Percentiles rank a stretch among this genome's conserved stretches.
Evolutionary conservation across 768 basidiomycete species (phyloP).

Genomic region (Rhizopogon salebrosus): DNA sequence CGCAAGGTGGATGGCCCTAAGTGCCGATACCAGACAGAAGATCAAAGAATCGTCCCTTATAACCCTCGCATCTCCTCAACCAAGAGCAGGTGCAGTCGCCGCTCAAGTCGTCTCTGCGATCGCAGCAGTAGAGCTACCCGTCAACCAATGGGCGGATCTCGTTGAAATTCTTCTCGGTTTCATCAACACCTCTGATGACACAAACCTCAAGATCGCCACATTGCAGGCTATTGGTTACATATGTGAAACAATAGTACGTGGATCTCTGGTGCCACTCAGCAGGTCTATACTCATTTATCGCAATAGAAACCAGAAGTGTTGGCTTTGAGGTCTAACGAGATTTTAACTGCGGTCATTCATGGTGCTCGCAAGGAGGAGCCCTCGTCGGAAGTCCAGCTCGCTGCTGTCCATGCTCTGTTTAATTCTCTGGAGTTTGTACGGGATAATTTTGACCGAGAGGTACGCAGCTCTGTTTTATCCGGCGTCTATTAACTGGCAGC

Average conservation of each 20-base stretch:
- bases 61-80: slow-evolving; percentile 68
- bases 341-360: slow-evolving; percentile 96
- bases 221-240: slow-evolving; percentile 95
- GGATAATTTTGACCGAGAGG: slow-evolving; percentile 97
- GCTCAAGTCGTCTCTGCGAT: slow-evolving; percentile 94
- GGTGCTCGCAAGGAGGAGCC: slow-evolving; percentile 96
- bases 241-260: slow-evolving; percentile 93
- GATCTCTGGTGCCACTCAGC: slow-evolving; percentile 2
- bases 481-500: background rate
- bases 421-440: slow-evolving; percentile 97
- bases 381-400: slow-evolving; percentile 83
- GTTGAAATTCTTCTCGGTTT: slow-evolving; percentile 86
- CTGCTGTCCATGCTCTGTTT: slow-evolving; percentile 87
- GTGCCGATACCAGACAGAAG: slow-evolving; percentile 60
- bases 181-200: slow-evolving; percentile 68
- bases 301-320: slow-evolving; percentile 88
- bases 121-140: slow-evolving; percentile 88
- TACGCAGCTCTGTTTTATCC: slow-evolving; percentile 22
- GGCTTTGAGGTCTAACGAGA: slow-evolving; percentile 88
- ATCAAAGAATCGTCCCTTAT: slow-evolving; percentile 86
- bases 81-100: slow-evolving; percentile 78
- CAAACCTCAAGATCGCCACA: slow-evolving; percentile 78
- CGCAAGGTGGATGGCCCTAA: slow-evolving; percentile 78
- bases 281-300: slow-evolving; percentile 4
- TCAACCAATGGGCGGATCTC: slow-evolving; percentile 83